phyloP scores from a whole-genome alignment of 1,284 basidiomycete genomes.

The Kalmanozyma brasiliensis region DNA sequence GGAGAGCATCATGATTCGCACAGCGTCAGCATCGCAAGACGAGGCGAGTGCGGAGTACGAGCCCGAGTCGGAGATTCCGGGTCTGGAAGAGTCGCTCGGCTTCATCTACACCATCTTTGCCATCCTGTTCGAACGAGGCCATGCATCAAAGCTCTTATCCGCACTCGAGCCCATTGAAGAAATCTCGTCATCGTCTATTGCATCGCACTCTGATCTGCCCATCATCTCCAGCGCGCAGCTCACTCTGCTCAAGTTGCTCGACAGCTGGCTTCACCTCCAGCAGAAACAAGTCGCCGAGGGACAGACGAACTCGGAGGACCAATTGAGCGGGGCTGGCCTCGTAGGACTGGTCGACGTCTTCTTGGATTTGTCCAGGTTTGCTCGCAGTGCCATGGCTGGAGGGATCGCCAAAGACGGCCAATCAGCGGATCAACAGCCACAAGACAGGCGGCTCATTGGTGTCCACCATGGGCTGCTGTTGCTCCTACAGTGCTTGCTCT shows the following conservation, averaged over 20 bases:
- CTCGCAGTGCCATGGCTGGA: constrained; percentile 33
- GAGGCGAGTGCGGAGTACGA: constrained; percentile 8
- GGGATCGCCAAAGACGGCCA: constrained; percentile 24
- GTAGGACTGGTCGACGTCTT: constrained; percentile 22
- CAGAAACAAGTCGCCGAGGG: constrained; percentile 15
- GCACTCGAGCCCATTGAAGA: constrained; percentile 25
- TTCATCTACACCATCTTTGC: constrained; percentile 49
- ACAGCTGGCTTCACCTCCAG: constrained; percentile 41
- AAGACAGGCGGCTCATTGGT: constrained; percentile 39
- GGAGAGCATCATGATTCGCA: constrained; percentile 42
- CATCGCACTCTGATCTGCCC: constrained; percentile 10
- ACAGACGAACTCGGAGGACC: too few species aligned
- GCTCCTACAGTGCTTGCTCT: constrained; percentile 43
- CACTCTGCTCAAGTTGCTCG: constrained; percentile 49
- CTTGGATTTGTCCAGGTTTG: constrained; percentile 30
- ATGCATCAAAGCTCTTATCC: constrained; percentile 21
- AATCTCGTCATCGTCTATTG: constrained; percentile 1
- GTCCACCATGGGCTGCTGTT: constrained; percentile 48
- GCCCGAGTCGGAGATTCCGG: constrained; percentile 16
- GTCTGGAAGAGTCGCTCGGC: constrained; percentile 41
- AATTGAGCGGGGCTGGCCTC: constrained; percentile 11
- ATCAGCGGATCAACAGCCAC: constrained; percentile 22
- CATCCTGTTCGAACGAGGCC: constrained; percentile 31
- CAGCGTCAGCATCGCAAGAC: constrained; percentile 3
- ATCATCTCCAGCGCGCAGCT: constrained; percentile 42